phyloP scores from a whole-genome alignment of 2,329 filamentous ascomycete genomes.

The Laburnicola sp. region DNA sequence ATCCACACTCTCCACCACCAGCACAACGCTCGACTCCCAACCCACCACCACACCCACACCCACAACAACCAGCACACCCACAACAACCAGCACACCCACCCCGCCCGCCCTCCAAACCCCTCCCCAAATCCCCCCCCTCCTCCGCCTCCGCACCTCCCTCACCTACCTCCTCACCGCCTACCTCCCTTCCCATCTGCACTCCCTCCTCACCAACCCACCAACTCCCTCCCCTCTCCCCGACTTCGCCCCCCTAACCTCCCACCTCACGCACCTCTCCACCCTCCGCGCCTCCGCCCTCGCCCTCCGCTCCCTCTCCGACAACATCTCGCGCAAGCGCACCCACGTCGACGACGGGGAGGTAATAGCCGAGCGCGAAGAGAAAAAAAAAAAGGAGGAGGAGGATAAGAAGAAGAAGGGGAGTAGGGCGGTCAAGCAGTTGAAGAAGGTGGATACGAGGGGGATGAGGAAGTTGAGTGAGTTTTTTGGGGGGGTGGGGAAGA shows the following conservation, averaged over 20 bases:
- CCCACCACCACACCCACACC: constrained; percentile 12
- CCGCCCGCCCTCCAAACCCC: constrained; percentile 32
- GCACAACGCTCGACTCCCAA: constrained; percentile 26
- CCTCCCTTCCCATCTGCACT: constrained; percentile 50
- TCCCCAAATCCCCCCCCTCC: constrained; percentile 59
- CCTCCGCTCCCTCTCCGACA: constrained; percentile 69
- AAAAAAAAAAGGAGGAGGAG: constrained; percentile 88
- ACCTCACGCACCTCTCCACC: constrained; percentile 70
- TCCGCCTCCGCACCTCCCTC: constrained; percentile 66
- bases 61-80: constrained; percentile 14
- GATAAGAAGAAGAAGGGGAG: constrained; percentile 84
- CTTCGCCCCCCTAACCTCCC: constrained; percentile 71
- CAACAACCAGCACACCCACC: constrained; percentile 12
- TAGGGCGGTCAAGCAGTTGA: constrained; percentile 74
- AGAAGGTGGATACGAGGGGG: constrained; percentile 85
- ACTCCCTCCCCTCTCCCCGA: constrained; percentile 54
- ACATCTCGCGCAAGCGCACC: constrained; percentile 66
- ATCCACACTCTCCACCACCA: constrained; percentile 29
- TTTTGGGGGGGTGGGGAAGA: constrained; percentile 69
- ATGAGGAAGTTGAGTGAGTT: constrained; percentile 99
- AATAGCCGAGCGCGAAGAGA: constrained; percentile 66
- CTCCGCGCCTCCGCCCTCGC: constrained; percentile 73
- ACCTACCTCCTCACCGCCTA: constrained; percentile 67
- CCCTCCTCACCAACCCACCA: constrained; percentile 50
- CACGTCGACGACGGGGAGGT: constrained; percentile 65